Evolutionary conservation across 495 filamentous ascomycete genomes (phyloP), one percentile per base, ranked within the genome.

Genomic region (Lepidopterella palustris): DNA sequence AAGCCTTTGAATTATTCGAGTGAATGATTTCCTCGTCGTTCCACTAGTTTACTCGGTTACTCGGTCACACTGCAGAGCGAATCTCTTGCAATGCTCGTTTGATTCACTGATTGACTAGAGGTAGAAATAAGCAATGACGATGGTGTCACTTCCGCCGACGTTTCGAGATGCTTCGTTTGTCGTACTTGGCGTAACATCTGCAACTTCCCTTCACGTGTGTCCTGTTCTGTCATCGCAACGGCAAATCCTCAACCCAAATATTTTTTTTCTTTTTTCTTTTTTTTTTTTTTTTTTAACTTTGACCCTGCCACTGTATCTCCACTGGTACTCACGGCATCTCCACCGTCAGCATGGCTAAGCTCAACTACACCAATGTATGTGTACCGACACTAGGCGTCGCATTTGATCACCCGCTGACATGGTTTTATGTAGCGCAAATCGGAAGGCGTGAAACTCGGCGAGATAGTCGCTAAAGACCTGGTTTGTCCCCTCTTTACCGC

Each of bases 391-490:
- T 9, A 54, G 4, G 4, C n/a, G 29, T 21, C 29, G 23, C 28
- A 2, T 29, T 11, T 31, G 51, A 21, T 21, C 21, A 3, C 20
- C 3, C 31, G n/a, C 51, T 50, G 20, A 54, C 20, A 35, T 9
- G n/a, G 13, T 21, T 29, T 21, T 21, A 21, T 21, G 21, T 54
- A 78, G 76, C 72, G 77, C 48, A 77, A 74, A 35, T 76, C 71
- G 35, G 71, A 73, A 23, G 78, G 78, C 26, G 40, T 75, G 55
- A 77, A 75, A 56, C 72, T 75, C 6, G 79, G 74, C 5, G 70
- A 75, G 13, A 73, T 72, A 18, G 67, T 79, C 23, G 73, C 71
- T 6, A 77, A 74, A 56, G 76, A 78, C 51, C 63, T 81, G 60
- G 76, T 76, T 71, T 29, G 25, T 29, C 51, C 31, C 51, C 15